phyloP scores from a whole-genome alignment of 768 basidiomycete genomes.

The Amanita pallidorosea region DNA sequence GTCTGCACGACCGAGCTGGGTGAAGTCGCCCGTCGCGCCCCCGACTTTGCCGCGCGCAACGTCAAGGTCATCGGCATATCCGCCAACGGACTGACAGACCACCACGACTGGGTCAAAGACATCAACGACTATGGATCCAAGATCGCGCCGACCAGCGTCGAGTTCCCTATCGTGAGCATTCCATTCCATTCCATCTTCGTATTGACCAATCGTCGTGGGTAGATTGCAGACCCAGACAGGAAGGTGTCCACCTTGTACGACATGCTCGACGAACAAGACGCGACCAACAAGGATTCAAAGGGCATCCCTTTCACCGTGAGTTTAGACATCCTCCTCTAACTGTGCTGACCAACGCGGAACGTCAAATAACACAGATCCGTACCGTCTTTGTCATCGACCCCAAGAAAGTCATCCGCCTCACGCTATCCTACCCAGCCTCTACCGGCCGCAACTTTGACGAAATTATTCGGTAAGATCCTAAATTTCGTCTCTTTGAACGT shows the following conservation, averaged over 20 bases:
- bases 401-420: constrained; percentile 87
- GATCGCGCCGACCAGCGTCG: constrained; percentile 58
- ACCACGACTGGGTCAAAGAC: constrained; percentile 82
- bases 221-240: constrained; percentile 86
- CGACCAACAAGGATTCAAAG: constrained; percentile 77
- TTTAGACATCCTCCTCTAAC: constrained; percentile 4
- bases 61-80: constrained; percentile 94
- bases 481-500: no score
- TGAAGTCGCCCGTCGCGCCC: constrained; percentile 81
- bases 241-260: constrained; percentile 82
- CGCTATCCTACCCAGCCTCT: constrained; percentile 86
- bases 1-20: constrained; percentile 97
- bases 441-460: constrained; percentile 90
- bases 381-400: constrained; percentile 98
- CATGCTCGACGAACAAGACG: constrained; percentile 94
- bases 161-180: constrained; percentile 79
- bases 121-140: constrained; percentile 75
- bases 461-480: constrained; percentile 39
- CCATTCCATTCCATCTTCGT: no score
- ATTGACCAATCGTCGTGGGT: no score
- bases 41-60: constrained; percentile 77
- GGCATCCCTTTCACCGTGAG: constrained; percentile 88
- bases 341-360: constrained; percentile 4
- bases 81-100: constrained; percentile 80
- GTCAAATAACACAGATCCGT: constrained; percentile 49